Evolutionary conservation across 176 grass and related monocot species (phyloP).

Genomic region (Guadua angustifolia): DNA sequence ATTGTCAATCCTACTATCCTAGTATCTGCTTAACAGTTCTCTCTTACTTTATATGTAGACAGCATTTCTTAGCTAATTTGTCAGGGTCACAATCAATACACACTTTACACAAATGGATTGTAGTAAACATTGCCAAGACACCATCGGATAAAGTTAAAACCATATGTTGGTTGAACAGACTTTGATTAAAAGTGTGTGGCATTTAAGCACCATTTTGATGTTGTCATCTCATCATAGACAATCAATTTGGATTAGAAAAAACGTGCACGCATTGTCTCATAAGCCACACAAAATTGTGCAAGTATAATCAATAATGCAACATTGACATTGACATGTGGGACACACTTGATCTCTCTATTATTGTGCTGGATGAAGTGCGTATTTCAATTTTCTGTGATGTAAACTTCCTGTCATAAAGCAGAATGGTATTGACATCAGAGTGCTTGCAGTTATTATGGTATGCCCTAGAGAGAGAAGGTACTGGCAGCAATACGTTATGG

Average conservation of each 20-base stretch:
- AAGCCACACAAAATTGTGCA: constrained; percentile 30
- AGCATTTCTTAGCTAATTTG: constrained; percentile 16
- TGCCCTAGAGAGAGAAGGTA: constrained; percentile 53
- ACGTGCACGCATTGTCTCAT: constrained; percentile 12
- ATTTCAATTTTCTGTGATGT: constrained; percentile 25
- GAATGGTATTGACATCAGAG: constrained; percentile 34
- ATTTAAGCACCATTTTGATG: constrained; percentile 27
- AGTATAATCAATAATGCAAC: constrained; percentile 32
- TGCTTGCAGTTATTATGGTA: constrained; percentile 60
- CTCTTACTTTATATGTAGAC: constrained; percentile 41
- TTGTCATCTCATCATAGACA: constrained; percentile 30
- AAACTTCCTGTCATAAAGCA: constrained; percentile 44
- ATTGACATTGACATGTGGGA: constrained; percentile 46
- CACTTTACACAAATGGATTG: constrained; percentile 18
- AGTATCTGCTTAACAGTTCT: constrained; percentile 34
- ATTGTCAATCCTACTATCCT: constrained; percentile 34
- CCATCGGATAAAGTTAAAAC: constrained; percentile 16
- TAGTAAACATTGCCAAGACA: constrained; percentile 11
- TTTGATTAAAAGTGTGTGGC: not conserved
- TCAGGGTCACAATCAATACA: constrained; percentile 40
- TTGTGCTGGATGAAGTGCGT: constrained; percentile 38
- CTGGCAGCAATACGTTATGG: constrained; percentile 48
- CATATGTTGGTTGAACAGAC: constrained; percentile 26
- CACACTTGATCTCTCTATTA: constrained; percentile 39
- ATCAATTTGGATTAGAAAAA: constrained; percentile 13